Evolutionary conservation across 164 flowering plant genomes (phyloP), one percentile per base, ranked within the genome.

Genomic region (Magnolia kwangsiensis): DNA sequence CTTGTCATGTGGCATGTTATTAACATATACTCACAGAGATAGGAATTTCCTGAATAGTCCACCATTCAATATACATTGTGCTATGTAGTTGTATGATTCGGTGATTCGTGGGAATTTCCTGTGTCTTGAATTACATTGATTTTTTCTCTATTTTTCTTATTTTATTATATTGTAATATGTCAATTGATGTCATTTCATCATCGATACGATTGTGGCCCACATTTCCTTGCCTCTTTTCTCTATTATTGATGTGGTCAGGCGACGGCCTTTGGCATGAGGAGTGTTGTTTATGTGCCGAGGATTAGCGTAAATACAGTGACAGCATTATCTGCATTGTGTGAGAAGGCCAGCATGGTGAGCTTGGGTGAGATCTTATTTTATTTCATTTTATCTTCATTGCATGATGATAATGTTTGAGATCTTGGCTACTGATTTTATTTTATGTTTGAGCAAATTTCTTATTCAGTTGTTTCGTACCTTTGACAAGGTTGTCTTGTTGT

Each of bases 341-440:
- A 91, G 77, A 94, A 94, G 82, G 98, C 97, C 84, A 94, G 88
- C 97, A 91, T 88, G 98, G 97, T 92, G 97, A 94, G 98, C 89
- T 83, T 82, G 89, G 94, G 91, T 89, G 95, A 91, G 93, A 83
- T 71, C 24, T 55, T 74, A 8, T 51, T 4, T 71, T 23, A 71
- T 37, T 37, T 37, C 10, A 49, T 71, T 18, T 27, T 63, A n/a
- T 29, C 16, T 14, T 65, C 45, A 37, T 2, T 23, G 24, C 68
- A 65, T 65, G 68, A 14, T 9, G 24, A n/a, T 64, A 8, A 6
- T 9, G 45, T 68, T 27, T 55, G 13, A 8, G 1, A 7, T 16
- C n/a, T 37, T n/a, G 55, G 68, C 13, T 37, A 16, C 37, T 9
- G 61, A 55, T 21, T 18, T 19, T 45, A 19, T 70, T 18, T 24